Base-by-base conservation (phyloP, 192 early-diverging fungal genomes). In the Podila clonocystis region DNA sequence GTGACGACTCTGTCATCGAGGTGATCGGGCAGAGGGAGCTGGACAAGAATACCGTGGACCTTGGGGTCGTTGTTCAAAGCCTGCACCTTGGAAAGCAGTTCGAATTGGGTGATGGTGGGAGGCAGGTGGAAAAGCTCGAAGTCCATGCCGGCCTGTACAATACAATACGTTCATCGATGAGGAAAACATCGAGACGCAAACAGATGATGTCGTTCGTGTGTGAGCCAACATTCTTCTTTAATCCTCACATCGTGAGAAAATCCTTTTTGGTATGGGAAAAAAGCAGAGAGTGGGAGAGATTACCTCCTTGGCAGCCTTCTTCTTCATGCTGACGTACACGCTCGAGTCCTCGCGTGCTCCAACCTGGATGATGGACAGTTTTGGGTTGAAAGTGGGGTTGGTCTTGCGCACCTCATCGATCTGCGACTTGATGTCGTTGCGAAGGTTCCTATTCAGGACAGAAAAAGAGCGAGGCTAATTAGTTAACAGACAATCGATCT, bases 1-100 rank as follows among this genome's bases (percentile, higher is more conserved):
- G 94, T 96, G 50, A 98, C 86, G 28, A 87, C 84, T 68, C 84
- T 83, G 74, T 98, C 96, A 73, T 93, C 91, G 55, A 99, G 86
- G 74, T 95, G 93, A 4, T 87, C 87, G 9, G 98, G 97, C 20
- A 99, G 87, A 57, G 98, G 98, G 72, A 99, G 88, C 85, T 99
- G 98, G 65, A 98, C 96, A 20, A 99, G 87, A 60, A 99, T 93
- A 55, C 98, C 98, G 83, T 98, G 97, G 11, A 98, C 89, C 22
- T 82, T 67, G 12, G 87, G 88, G 83, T 98, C 94, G 63, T 93
- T 83, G 83, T 98, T 98, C 69, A 99, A 80, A 9, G 79, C 73
- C 58, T 91, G 84, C 34, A 99, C 87, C 58, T 82, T 83, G 26
- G 74, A 66, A 50, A 97, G 73, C 45, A 99, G 85, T 85, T 94